Evolutionary conservation across 2,329 filamentous ascomycete species (phyloP).

Genomic region (Neurospora sp.): DNA sequence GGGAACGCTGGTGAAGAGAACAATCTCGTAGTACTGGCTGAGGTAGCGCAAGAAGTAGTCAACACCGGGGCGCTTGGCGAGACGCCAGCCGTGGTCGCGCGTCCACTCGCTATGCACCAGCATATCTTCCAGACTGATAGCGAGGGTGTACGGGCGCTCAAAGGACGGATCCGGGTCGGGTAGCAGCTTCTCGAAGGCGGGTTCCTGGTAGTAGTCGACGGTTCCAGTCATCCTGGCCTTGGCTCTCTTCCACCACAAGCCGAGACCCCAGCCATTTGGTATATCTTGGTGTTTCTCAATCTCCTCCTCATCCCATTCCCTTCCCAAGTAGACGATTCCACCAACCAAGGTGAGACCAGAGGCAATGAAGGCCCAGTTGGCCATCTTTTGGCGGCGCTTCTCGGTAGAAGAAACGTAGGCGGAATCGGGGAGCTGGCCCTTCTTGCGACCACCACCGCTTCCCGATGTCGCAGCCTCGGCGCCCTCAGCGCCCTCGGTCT

Average conservation of each 20-base stretch:
- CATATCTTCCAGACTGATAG: constrained; percentile 86
- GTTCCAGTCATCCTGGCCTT: constrained; percentile 65
- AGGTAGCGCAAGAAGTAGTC: constrained; percentile 98
- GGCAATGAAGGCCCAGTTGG: constrained; percentile 61
- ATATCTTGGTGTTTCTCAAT: constrained; percentile 57
- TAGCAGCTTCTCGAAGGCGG: constrained; percentile 85
- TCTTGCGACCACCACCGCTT: constrained; percentile 43
- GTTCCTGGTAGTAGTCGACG: constrained; percentile 89
- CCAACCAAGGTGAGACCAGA: constrained; percentile 46
- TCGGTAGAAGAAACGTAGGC: constrained; percentile 89
- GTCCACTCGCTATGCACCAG: constrained; percentile 93
- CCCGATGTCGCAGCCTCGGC: constrained; percentile 25
- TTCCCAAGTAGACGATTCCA: constrained; percentile 65
- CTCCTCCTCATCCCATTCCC: constrained; percentile 81
- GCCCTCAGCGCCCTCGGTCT: constrained; percentile 14
- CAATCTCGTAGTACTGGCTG: constrained; percentile 95
- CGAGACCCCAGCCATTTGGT: constrained; percentile 68
- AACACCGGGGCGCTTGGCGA: constrained; percentile 87
- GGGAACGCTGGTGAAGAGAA: constrained; percentile 86
- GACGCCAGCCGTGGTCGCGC: constrained; percentile 86
- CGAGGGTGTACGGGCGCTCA: constrained; percentile 82
- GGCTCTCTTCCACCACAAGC: constrained; percentile 71
- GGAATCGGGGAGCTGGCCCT: constrained; percentile 61
- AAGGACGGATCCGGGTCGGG: constrained; percentile 71
- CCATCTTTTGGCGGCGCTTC: constrained; percentile 64